phyloP scores from a whole-genome alignment of 371 early-diverging fungal genomes.

The Apophysomyces trapeziformis region DNA sequence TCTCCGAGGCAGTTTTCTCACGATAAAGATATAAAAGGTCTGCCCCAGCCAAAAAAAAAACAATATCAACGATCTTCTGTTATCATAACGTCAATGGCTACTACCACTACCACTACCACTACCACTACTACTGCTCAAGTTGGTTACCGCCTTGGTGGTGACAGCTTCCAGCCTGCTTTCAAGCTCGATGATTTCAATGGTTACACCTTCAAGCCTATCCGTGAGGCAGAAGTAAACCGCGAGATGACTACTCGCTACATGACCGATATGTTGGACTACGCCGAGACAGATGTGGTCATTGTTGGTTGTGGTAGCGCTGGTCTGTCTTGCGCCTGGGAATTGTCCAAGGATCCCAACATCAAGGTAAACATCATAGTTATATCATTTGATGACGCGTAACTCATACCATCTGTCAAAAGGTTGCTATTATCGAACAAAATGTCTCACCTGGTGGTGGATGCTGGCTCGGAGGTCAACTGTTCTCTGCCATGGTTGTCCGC shows the following conservation, averaged over 20 bases:
- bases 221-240: conserved; percentile 71
- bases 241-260: conserved; percentile 77
- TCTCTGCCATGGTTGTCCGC: conserved; percentile 72
- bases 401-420: conserved; percentile 38
- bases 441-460: conserved; percentile 77
- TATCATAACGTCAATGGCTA: no score
- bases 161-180: conserved; percentile 25
- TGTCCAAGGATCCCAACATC: conserved; percentile 66
- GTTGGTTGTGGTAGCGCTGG: conserved; percentile 72
- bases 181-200: conserved; percentile 33
- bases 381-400: not conserved
- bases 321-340: conserved; percentile 69
- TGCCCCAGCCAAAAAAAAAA: no score
- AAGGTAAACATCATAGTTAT: conserved; percentile 9
- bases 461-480: conserved; percentile 81
- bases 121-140: conserved; percentile 16
- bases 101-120: conserved; percentile 20
- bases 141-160: conserved; percentile 44
- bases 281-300: conserved; percentile 76
- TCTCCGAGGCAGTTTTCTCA: no score
- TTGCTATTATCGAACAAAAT: conserved; percentile 70
- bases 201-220: conserved; percentile 63
- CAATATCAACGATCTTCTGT: no score
- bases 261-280: conserved; percentile 65
- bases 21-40: no score